A percentile compares a stretch with the other conserved stretches of the same genome.
Evolutionary conservation across 2,329 filamentous ascomycete species (phyloP).

Genomic region (Dryadomyces sulphureus): DNA sequence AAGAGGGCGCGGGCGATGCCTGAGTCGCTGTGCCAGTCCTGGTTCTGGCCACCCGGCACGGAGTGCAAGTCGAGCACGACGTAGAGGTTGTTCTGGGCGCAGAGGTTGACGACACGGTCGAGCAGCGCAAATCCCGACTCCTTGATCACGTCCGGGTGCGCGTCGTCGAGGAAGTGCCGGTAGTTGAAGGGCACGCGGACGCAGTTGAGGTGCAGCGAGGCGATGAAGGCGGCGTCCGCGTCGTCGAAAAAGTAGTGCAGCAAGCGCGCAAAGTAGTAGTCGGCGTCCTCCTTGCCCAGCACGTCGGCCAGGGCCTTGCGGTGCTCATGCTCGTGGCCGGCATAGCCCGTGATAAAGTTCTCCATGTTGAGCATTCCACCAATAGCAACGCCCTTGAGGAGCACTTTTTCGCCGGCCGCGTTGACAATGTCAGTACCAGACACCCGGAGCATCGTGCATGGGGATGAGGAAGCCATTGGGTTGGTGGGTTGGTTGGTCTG

Average conservation of each 20-base stretch:
- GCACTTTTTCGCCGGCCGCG: conserved; percentile 24
- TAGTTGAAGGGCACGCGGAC: conserved; percentile 46
- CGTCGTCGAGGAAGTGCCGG: conserved; percentile 33
- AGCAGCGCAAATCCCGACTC: conserved; percentile 29
- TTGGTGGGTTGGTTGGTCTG: neutral
- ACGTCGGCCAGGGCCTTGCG: conserved; percentile 33
- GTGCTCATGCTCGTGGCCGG: conserved; percentile 38
- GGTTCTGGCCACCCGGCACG: conserved; percentile 26
- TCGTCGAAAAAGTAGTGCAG: conserved; percentile 41
- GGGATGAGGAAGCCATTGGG: neutral
- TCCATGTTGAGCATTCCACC: conserved; percentile 14
- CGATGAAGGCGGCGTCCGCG: conserved; percentile 38
- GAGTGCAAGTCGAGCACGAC: conserved; percentile 27
- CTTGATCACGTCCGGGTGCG: conserved; percentile 29
- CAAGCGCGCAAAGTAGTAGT: conserved; percentile 38
- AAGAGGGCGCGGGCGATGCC: conserved; percentile 22
- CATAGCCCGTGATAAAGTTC: conserved; percentile 45
- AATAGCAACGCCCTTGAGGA: conserved; percentile 18
- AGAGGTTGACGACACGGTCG: conserved; percentile 28
- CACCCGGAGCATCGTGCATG: neutral
- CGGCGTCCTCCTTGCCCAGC: conserved; percentile 36
- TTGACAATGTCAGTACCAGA: conserved; percentile 25
- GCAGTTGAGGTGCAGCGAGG: conserved; percentile 38
- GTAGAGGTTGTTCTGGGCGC: conserved; percentile 23
- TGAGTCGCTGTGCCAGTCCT: conserved; percentile 25